Evolutionary conservation across 176 grass and related monocot genomes (phyloP), one percentile per base, ranked within the genome.

Genomic region (Aegilops speltoides): DNA sequence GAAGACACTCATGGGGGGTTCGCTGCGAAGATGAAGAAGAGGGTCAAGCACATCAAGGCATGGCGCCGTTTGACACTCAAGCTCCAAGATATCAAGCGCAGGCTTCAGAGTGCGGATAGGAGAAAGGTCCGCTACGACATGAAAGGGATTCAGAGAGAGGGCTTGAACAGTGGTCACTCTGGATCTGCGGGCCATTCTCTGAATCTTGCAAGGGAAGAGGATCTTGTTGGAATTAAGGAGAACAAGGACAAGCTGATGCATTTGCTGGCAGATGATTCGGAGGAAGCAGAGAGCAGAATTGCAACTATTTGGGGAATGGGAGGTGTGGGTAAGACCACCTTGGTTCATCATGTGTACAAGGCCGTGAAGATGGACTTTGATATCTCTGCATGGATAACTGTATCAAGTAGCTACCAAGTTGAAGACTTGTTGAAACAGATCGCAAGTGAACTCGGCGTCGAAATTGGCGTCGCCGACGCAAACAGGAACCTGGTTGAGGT

Each of bases 311-410:
- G 61, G 45, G 80, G 80, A 26, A 82, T 82, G 80, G 64, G 79
- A 29, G 79, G 79, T 19, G 62, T 70, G 1, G 80, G 80, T 2
- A 82, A 82, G 43, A 70, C 80, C 43, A 82, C 80, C 4, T 64
- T 82, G 23, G 65, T 50, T 43, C 0, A 7, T 3, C 41, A 75
- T 16, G 41, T 48, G 0, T 73, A 73, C 23, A 75, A 9, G 10
- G 36, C 7, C 0, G 20, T 70, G 22, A 82, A 68, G 11, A 56
- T 17, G 2, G 8, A 14, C 8, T 82, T 82, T 15, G 6, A 10
- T 7, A 19, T 2, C 1, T 32, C 1, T 34, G 64, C 5, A 0
- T 71, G 80, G 65, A 15, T 82, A n/a, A 22, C 9, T 17, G 80
- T 82, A n/a, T 82, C 80, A 33, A 40, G n/a, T 20, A 32, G 4